Evolutionary conservation across 2,329 filamentous ascomycete genomes (phyloP), one percentile per base, ranked within the genome.

Genomic region (Monilinia aucupariae): DNA sequence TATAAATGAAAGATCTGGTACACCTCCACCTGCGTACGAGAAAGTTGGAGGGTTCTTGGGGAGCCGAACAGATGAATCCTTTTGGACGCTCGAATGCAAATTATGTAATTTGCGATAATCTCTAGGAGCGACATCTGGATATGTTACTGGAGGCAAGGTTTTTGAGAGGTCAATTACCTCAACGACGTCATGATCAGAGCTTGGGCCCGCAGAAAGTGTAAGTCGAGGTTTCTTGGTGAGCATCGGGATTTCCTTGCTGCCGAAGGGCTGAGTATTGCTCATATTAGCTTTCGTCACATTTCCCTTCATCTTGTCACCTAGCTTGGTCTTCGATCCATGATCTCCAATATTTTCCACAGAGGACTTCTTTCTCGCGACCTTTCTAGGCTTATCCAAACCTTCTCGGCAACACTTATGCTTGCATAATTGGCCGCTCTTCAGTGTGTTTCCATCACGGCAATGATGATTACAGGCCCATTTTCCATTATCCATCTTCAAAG

Each of bases 341-440:
- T 20, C 12, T 20, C 25, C 32, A 12, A 61, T 34, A 25, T 4
- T 58, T 13, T 12, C 41, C 7, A 30, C 27, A 1, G 17, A 27
- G 25, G 56, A 59, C 53, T 69, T 64, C 64, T 68, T 64, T 52
- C 68, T 62, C 49, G 62, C 64, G 25, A 59, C 2, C 39, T 67
- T 72, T 22, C 64, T 65, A 50, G 84, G 86, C 66, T 85, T 90
- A 43, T 89, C 84, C 22, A 89, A 71, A 0, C 90, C 90, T 64
- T 90, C 85, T 30, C 81, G 81, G 70, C 90, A 93, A 70, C 90
- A 93, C 43, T 82, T 74, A 69, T 93, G 90, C 68, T 85, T 89
- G 74, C 90, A 92, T 41, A 63, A 67, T 41, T 75, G 76, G 5
- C 78, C 77, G 47, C 73, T 72, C 64, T 74, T 74, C 1, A 76